phyloP scores from a whole-genome alignment of 1,284 basidiomycete genomes.

The Irpex sp. region DNA sequence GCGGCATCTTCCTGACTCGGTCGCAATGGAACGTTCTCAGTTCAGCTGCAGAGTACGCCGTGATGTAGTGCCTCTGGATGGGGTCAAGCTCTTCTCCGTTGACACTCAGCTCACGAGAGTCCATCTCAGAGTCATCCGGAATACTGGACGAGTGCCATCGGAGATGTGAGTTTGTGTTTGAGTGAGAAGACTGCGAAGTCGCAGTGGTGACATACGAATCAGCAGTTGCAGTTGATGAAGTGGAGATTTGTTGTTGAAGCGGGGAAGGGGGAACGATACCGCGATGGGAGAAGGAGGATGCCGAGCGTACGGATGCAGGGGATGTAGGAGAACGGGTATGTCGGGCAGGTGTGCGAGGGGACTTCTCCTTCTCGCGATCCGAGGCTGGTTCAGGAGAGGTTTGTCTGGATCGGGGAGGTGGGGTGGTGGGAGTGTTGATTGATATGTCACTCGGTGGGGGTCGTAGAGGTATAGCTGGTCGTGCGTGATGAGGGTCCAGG shows the following conservation, averaged over 20 bases:
- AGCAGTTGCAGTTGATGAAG: slow-evolving; percentile 27
- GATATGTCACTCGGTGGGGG: slow-evolving; percentile 32
- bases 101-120: slow-evolving; percentile 34
- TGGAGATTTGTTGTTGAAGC: slow-evolving; percentile 56
- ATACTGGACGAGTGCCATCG: slow-evolving; percentile 31
- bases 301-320: slow-evolving; percentile 46
- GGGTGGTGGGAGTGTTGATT: slow-evolving; percentile 1
- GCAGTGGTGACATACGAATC: slow-evolving; percentile 25
- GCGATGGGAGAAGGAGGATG: slow-evolving; percentile 57
- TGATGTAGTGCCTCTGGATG: slow-evolving; percentile 55
- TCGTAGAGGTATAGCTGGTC: slow-evolving; percentile 77
- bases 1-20: slow-evolving; percentile 88
- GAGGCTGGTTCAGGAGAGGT: slow-evolving; percentile 25
- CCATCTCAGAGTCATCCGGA: slow-evolving; percentile 33
- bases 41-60: slow-evolving; percentile 62
- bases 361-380: slow-evolving; percentile 20
- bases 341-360: slow-evolving; percentile 27
- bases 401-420: slow-evolving; percentile 15
- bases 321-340: slow-evolving; percentile 43
- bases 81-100: slow-evolving; percentile 37
- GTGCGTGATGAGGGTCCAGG: slow-evolving; percentile 91
- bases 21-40: slow-evolving; percentile 93
- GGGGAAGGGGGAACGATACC: slow-evolving; percentile 55
- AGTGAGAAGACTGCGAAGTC: slow-evolving; percentile 19
- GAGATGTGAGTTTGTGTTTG: slow-evolving; percentile 31